Base-by-base conservation (phyloP, 2,329 filamentous ascomycete species). In the Epichloe glyceriae region DNA sequence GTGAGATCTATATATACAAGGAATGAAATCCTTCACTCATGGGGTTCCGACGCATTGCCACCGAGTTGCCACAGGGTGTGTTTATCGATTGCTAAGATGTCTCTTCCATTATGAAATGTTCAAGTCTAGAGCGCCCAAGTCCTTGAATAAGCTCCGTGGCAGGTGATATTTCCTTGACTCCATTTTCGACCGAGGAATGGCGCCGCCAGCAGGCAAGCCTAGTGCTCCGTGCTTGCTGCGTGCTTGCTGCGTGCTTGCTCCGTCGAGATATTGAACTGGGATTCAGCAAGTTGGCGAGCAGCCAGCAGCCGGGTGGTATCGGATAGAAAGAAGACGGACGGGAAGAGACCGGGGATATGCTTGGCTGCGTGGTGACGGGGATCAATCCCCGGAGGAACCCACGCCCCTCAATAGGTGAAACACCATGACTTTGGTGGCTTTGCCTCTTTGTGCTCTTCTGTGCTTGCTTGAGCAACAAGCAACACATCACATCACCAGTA, bases 361-460 rank as follows among this genome's bases (percentile, higher is more conserved):
- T 43, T 43, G 47, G 38, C 20, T 34, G 4, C 46, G 7, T 33
- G 46, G 5, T 30, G 44, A 41, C 17, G 40, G 45, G n/a, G 47
- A 60, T 54, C 58, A 60, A 22, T 22, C 22, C 57, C 60, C 55
- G 58, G 53, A 60, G 59, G 59, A 62, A 57, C 55, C 63, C 41
- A 30, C 6, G 41, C 33, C 34, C 59, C 26, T 10, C 26, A 10
- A 10, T 60, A 62, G 67, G 66, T 63, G 63, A 68, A 68, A 68
- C 66, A 30, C 26, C 8, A 30, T 8, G 26, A 67, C 63, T 61
- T 68, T 68, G 67, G 66, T 61, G 65, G 60, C 62, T 61, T 61
- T 65, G 19, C 3, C 61, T 63, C 61, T 68, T 22, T 10, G 26
- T 30, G 26, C 11, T 11, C 8, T 30, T 10, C 26, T 11, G 26